These are phyloP conservation scores for Teunomyces cretensis DNA, from an alignment of 805 yeast genomes.

Conservation along the genomic window DNA sequence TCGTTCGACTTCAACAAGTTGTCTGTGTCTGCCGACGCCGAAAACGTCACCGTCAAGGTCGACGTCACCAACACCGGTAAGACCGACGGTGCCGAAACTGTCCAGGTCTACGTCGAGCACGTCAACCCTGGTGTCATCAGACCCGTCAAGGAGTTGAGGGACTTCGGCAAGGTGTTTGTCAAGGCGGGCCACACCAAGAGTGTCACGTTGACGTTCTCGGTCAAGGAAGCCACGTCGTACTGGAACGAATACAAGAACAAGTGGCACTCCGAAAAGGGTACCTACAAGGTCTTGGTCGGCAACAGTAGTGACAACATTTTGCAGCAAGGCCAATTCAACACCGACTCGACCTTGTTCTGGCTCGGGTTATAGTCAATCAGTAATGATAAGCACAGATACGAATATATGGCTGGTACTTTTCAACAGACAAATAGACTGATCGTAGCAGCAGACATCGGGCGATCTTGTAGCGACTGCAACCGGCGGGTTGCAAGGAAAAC, in stretches of 20 bases:
- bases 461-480: not conserved
- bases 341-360: conserved; percentile 12
- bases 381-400: too few species aligned
- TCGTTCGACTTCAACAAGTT: conserved; percentile 44
- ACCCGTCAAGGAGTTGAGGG: conserved; percentile 62
- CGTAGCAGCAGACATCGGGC: too few species aligned
- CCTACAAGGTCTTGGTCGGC: conserved; percentile 50
- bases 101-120: conserved; percentile 51
- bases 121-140: conserved; percentile 41
- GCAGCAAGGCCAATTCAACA: conserved; percentile 17
- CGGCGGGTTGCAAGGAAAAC: not conserved
- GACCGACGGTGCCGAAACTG: conserved; percentile 51
- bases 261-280: conserved; percentile 55
- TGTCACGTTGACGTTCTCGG: conserved; percentile 37
- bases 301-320: conserved; percentile 31
- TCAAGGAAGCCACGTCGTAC: conserved; percentile 54
- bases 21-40: conserved; percentile 25
- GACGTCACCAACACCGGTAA: conserved; percentile 49
- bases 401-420: too few species aligned
- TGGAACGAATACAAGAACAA: conserved; percentile 48
- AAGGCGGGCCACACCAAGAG: conserved; percentile 43
- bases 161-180: conserved; percentile 50
- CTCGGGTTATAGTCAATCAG: conserved; percentile 7
- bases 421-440: too few species aligned
- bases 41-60: conserved; percentile 31